Percentiles rank a stretch among this genome's conserved stretches.
phyloP scores from a whole-genome alignment of 2,329 filamentous ascomycete species.

The Ceratocystis huliohia region DNA sequence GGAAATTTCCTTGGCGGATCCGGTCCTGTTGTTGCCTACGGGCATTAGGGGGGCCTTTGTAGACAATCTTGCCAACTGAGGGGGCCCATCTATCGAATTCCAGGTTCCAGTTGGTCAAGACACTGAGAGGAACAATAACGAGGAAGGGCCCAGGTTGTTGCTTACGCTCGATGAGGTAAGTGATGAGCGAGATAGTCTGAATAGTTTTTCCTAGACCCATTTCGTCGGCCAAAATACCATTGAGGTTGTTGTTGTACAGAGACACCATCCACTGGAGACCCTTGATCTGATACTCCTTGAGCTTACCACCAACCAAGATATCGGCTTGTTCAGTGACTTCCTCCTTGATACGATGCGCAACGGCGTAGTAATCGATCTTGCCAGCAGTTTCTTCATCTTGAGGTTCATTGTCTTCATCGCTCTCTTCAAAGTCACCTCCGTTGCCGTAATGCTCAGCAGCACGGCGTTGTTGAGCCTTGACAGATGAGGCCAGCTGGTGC shows the following conservation, averaged over 20 bases:
- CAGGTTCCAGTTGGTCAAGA: constrained; percentile 94
- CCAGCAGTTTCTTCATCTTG: constrained; percentile 56
- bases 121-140: constrained; percentile 93
- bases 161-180: constrained; percentile 94
- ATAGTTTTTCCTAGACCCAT: constrained; percentile 99
- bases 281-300: constrained; percentile 98
- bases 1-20: constrained; percentile 89
- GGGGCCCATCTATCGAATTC: constrained; percentile 99
- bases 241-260: constrained; percentile 98
- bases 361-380: constrained; percentile 97
- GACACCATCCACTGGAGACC: constrained; percentile 99
- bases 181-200: constrained; percentile 94
- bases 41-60: constrained; percentile 84
- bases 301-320: constrained; percentile 77
- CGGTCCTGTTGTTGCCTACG: constrained; percentile 86
- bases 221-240: constrained; percentile 95
- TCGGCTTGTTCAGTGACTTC: constrained; percentile 70
- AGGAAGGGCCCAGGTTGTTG: constrained; percentile 82
- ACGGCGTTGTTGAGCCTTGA: constrained; percentile 83
- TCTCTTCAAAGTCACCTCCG: constrained; percentile 47
- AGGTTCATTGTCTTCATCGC: constrained; percentile 50
- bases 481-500: constrained; percentile 84
- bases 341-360: constrained; percentile 91
- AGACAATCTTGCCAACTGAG: constrained; percentile 72
- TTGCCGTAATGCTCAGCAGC: constrained; percentile 67